Conservation (phyloP, 2,329 filamentous ascomycete genomes). For the Cercospora beticola region DNA sequence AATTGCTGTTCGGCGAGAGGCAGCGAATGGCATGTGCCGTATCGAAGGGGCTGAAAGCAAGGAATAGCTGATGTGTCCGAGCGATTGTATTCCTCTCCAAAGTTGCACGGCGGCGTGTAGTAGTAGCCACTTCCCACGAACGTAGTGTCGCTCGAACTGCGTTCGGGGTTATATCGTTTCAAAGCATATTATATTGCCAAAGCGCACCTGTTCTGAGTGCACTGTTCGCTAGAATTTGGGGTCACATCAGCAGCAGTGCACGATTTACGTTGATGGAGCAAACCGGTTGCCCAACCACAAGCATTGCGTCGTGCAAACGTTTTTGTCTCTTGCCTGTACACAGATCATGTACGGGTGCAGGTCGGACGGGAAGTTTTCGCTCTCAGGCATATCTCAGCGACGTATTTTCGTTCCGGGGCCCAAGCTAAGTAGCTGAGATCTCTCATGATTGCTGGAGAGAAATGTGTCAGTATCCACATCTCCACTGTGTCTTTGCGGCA, state of each 20-base stretch:
- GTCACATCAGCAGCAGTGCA: not conserved
- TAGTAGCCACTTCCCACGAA: not conserved
- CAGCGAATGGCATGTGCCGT: not conserved
- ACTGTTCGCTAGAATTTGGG: not conserved
- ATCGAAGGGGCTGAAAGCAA: not conserved
- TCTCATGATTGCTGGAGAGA: not conserved
- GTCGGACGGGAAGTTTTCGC: not conserved
- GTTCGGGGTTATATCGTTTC: not conserved
- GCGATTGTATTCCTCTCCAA: not conserved
- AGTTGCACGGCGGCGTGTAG: not conserved
- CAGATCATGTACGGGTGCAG: not conserved
- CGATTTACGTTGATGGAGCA: not conserved
- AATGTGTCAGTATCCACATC: not conserved
- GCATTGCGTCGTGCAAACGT: not conserved
- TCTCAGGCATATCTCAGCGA: not conserved
- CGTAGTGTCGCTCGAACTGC: not conserved
- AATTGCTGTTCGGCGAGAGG: not conserved
- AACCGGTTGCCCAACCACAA: not conserved
- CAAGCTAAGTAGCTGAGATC: not conserved
- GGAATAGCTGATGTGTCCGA: not conserved
- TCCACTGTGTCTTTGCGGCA: not conserved
- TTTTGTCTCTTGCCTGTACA: not conserved
- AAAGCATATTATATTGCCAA: not conserved
- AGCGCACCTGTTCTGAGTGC: not conserved
- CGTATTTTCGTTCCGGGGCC: not conserved